Conservation (phyloP, 2,329 filamentous ascomycete genomes). For the Pyrenochaeta sp. region DNA sequence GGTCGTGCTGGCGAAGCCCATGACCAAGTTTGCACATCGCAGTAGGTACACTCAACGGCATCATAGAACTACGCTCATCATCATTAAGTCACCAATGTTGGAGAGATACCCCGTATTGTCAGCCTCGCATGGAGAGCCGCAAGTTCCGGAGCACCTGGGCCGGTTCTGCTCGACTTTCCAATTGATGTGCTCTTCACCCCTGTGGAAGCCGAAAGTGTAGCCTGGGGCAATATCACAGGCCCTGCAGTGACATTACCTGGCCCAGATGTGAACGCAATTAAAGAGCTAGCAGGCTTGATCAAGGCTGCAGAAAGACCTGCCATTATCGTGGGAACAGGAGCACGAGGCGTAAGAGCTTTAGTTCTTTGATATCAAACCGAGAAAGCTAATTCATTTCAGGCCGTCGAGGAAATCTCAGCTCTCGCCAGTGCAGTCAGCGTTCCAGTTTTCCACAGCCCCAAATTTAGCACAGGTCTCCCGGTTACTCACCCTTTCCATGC, state of each 20-base stretch:
- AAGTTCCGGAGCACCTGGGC: constrained; percentile 52
- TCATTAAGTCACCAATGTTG: constrained; percentile 48
- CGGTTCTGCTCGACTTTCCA: constrained; percentile 50
- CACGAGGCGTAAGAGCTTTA: constrained; percentile 26
- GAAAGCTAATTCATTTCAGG: constrained; percentile 15
- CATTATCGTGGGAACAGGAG: constrained; percentile 55
- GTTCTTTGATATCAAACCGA: too few species aligned
- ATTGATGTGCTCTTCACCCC: constrained; percentile 56
- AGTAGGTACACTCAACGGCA: constrained; percentile 8
- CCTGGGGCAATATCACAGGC: constrained; percentile 53
- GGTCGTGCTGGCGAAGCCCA: constrained; percentile 53
- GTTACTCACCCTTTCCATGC: constrained; percentile 45
- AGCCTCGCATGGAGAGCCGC: constrained; percentile 53
- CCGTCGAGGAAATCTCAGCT: constrained; percentile 39
- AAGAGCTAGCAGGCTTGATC: constrained; percentile 42
- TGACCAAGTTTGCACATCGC: constrained; percentile 58
- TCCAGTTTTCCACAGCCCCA: constrained; percentile 54
- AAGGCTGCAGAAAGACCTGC: constrained; percentile 49
- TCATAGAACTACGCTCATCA: too few species aligned
- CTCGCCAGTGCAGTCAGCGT: constrained; percentile 48
- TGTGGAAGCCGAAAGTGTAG: constrained; percentile 44
- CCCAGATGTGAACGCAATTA: constrained; percentile 48
- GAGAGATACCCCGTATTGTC: constrained; percentile 57
- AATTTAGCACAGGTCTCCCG: constrained; percentile 41
- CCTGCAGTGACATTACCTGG: constrained; percentile 45